Conservation (phyloP, 179 eudicot species). For the Drosera spatulata region DNA sequence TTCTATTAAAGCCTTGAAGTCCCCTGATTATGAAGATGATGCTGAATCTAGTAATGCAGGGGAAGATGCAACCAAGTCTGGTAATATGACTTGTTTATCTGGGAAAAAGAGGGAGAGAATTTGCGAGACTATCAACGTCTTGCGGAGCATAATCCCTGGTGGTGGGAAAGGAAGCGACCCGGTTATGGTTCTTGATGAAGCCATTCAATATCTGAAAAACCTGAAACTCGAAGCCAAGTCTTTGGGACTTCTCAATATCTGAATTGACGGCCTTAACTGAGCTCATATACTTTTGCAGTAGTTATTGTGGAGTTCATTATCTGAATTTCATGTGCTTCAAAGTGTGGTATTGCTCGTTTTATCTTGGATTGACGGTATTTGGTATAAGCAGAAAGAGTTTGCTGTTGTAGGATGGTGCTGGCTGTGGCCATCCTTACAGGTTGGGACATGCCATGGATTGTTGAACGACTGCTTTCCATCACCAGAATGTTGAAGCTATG, state of each 20-base stretch:
- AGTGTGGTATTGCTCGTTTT: no score
- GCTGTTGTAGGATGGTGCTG: no score
- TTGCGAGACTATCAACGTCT: slow-evolving; percentile 45
- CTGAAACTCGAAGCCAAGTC: slow-evolving; percentile 51
- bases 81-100: slow-evolving; percentile 8
- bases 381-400: no score
- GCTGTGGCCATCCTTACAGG: no score
- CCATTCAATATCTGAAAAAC: slow-evolving; percentile 53
- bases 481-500: no score
- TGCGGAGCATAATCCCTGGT: slow-evolving; percentile 60
- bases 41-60: slow-evolving; percentile 63
- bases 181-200: slow-evolving; percentile 63
- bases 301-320: no score
- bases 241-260: slow-evolving; percentile 38
- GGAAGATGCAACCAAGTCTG: slow-evolving; percentile 8
- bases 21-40: slow-evolving; percentile 38
- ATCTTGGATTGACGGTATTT: no score
- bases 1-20: slow-evolving; percentile 15
- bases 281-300: no score
- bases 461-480: no score
- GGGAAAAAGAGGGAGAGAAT: slow-evolving; percentile 49
- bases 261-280: not conserved
- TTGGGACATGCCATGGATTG: no score
- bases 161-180: slow-evolving; percentile 45
- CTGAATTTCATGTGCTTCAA: no score